Conservation (phyloP, 345 rosid genomes). For the Hibiscus syriacus region DNA sequence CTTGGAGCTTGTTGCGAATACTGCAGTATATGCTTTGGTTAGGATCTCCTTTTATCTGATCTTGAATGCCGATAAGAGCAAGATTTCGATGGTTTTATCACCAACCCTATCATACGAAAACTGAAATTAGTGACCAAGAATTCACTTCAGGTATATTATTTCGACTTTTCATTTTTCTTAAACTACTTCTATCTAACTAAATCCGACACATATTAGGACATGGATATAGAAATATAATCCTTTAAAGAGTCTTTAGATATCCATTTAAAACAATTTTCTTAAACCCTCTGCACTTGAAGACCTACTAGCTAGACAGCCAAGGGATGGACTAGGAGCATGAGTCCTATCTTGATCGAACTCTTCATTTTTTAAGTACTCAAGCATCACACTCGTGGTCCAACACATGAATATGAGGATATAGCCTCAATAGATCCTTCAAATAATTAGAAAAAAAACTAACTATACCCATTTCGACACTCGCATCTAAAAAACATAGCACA, state of each 20-base stretch:
- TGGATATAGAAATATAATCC: background rate
- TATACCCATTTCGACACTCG: background rate
- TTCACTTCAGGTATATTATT: background rate
- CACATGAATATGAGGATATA: background rate
- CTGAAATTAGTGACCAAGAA: background rate
- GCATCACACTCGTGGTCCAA: background rate
- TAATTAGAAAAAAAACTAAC: background rate
- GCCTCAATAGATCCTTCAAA: background rate
- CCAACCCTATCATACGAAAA: slow-evolving; percentile 31
- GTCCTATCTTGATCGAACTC: background rate
- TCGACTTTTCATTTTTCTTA: background rate
- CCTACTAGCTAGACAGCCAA: background rate
- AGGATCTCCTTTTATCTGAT: slow-evolving; percentile 68
- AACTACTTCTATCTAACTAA: background rate
- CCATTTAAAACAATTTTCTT: too few species aligned
- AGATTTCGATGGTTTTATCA: slow-evolving; percentile 63
- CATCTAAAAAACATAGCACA: background rate
- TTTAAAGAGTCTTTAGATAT: too few species aligned
- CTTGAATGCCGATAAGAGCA: slow-evolving; percentile 64
- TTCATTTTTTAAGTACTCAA: background rate
- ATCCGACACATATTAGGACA: background rate
- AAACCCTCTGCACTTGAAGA: background rate
- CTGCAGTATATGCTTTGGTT: slow-evolving; percentile 67
- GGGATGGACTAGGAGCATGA: background rate
- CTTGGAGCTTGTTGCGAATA: slow-evolving; percentile 43